Conservation (phyloP, 768 basidiomycete genomes). For the Tylopilus sp. region DNA sequence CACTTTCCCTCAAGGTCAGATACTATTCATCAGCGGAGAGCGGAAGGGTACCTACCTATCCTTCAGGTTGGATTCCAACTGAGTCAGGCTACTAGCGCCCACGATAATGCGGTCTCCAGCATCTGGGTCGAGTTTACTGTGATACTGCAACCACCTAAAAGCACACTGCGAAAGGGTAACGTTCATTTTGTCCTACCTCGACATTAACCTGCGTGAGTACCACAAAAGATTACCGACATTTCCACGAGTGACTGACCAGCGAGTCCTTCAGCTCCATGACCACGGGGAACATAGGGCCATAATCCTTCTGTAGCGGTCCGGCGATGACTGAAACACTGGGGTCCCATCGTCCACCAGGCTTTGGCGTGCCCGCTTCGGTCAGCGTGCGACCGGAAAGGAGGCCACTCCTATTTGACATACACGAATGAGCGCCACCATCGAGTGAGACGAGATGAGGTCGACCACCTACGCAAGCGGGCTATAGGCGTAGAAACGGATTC, state of each 20-base stretch:
- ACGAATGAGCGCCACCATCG: not conserved
- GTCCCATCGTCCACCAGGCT: slow-evolving; percentile 11
- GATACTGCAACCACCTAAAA: slow-evolving; percentile 22
- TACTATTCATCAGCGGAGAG: not conserved
- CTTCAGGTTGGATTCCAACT: slow-evolving; percentile 31
- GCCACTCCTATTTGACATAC: slow-evolving; percentile 11
- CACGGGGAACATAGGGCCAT: slow-evolving; percentile 11
- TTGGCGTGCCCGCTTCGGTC: slow-evolving; percentile 4
- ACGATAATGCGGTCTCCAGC: slow-evolving; percentile 32
- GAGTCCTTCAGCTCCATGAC: slow-evolving; percentile 15
- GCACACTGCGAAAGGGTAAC: slow-evolving; percentile 14
- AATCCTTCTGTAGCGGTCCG: not conserved
- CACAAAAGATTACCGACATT: not conserved
- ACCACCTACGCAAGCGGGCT: slow-evolving; percentile 20
- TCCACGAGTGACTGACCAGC: slow-evolving; percentile 4
- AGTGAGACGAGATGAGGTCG: not conserved
- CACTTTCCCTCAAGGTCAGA: not conserved
- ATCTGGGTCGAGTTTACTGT: slow-evolving; percentile 15
- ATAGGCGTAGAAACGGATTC: slow-evolving; percentile 38
- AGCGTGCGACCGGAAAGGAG: slow-evolving; percentile 9
- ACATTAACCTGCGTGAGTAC: not conserved
- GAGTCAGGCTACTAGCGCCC: slow-evolving; percentile 34
- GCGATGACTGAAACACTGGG: slow-evolving; percentile 2
- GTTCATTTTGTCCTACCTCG: slow-evolving; percentile 9
- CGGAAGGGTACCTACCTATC: slow-evolving; percentile 1